Evolutionary conservation across 306 rosid genomes (phyloP).

Genomic region (Aeschynomene evenia): DNA sequence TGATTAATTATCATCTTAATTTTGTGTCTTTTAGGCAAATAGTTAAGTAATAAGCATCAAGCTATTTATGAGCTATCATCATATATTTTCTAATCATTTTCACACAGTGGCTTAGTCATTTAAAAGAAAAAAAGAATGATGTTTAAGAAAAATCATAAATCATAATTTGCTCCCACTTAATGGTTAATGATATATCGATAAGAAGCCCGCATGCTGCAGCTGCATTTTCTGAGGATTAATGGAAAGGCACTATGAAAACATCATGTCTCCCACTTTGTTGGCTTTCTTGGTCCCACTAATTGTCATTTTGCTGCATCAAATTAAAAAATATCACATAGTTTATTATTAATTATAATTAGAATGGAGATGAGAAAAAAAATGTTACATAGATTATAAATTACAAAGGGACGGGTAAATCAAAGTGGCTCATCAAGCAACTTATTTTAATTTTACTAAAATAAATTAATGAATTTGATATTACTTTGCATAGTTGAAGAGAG

Average conservation of each 20-base stretch:
- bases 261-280: background rate
- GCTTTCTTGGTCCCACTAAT: background rate
- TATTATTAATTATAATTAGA: no score
- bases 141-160: no score
- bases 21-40: no score
- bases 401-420: slow-evolving; percentile 17
- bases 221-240: background rate
- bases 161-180: background rate
- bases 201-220: background rate
- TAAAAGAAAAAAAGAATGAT: no score
- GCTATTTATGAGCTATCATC: no score
- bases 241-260: background rate
- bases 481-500: background rate
- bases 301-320: background rate
- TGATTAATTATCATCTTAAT: no score
- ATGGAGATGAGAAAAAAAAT: background rate
- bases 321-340: no score
- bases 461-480: background rate
- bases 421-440: no score
- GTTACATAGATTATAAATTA: background rate
- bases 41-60: no score
- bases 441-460: no score
- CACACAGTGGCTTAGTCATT: no score
- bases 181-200: background rate
- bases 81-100: no score